A percentile compares a stretch with the other conserved stretches of the same genome.
These are phyloP conservation scores for Pulveroboletus sp. DNA, from an alignment of 768 basidiomycete genomes.

Conservation along the genomic window DNA sequence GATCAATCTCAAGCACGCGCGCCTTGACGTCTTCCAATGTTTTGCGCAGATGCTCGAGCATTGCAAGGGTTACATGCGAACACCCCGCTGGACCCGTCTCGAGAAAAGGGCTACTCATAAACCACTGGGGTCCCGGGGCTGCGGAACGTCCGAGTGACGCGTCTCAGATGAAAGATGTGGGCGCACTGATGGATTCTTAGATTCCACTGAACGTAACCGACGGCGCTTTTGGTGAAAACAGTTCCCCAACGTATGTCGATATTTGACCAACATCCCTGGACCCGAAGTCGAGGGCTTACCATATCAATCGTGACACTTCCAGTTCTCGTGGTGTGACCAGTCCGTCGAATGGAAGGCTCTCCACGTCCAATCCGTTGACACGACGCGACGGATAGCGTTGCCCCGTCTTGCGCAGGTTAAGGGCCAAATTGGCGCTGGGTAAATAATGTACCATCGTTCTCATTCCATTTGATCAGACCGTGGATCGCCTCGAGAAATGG, in stretches of 20 bases:
- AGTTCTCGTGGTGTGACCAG: neutral
- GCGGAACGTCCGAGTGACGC: neutral
- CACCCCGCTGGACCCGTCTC: too few relatives aligned
- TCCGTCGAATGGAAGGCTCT: neutral
- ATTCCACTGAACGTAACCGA: too few relatives aligned
- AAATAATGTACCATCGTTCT: neutral
- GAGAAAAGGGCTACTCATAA: too few relatives aligned
- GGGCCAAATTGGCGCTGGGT: neutral
- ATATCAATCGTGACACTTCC: neutral
- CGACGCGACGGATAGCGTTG: neutral
- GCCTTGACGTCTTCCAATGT: neutral
- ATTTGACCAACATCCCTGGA: constrained; percentile 3
- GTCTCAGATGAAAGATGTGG: neutral
- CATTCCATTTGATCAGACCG: too few relatives aligned
- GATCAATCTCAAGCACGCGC: too few relatives aligned
- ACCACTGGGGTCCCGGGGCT: too few relatives aligned
- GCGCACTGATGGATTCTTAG: neutral
- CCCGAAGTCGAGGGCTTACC: constrained; percentile 5
- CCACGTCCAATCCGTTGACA: neutral
- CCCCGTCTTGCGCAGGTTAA: constrained; percentile 25
- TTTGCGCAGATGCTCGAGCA: neutral
- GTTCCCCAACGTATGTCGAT: neutral
- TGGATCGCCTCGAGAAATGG: constrained; percentile 45
- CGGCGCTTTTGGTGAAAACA: too few relatives aligned
- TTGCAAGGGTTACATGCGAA: neutral